Base-by-base conservation (phyloP, 495 filamentous ascomycete genomes). In the Pseudomonodictys pantanalensis region DNA sequence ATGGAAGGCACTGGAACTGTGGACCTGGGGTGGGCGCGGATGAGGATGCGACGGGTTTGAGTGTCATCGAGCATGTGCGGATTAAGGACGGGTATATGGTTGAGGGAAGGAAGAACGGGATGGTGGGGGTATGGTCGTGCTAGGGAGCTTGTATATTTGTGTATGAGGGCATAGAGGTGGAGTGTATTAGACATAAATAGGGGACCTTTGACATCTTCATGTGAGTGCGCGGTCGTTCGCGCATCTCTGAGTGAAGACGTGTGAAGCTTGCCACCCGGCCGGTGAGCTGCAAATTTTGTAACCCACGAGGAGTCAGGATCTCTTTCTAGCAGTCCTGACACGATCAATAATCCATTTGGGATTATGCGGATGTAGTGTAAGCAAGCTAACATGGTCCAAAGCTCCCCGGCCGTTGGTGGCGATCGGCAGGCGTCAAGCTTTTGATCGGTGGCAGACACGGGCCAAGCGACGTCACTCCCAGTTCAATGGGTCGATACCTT, bases 1-100 rank as follows among this genome's bases (percentile, higher is more conserved):
- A 99, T 66, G 91, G 90, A 10, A 76, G 88, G 56, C 95, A 97
- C 71, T 97, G 93, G 93, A 92, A 97, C 71, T 99, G 93, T 72
- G 93, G 93, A 18, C 85, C 90, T 0, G 91, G 90, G 29, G 83
- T 86, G 32, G 78, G 76, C 9, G 79, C 80, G 25, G 82, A 82
- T 22, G 88, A 89, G 20, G 68, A 78, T 15, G 84, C 77, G 8
- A 82, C 79, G 48, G 75, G 72, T 28, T 78, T 87, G 12, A 79
- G 85, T 10, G 81, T 85, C n/a, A 84, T 97, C 25, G 92, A 97
- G 71, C 84, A 80, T 38, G 95, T 97, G 25, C 82, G 91, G 46
- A 85, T 97, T 52, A 89, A 91, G 73, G 93, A 99, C 68, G 95
- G 93, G 8, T 99, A 95, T 74, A 79, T 96, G 58, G 82, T 93